Conservation (phyloP, 768 basidiomycete species). For the Rhodosporidiobolus sp. region DNA sequence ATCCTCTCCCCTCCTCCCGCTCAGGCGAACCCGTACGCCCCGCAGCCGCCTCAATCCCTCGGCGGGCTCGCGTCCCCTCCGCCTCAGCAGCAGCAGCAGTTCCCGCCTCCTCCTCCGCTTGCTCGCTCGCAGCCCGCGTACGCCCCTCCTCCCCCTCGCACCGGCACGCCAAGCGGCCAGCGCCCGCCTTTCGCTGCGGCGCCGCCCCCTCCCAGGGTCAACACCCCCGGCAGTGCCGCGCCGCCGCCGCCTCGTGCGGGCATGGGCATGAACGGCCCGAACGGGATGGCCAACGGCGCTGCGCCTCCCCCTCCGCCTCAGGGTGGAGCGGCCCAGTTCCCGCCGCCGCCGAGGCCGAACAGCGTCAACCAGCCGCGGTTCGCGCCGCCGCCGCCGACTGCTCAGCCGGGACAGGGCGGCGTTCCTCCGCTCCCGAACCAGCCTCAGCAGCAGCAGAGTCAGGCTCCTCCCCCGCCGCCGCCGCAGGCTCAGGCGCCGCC, state of each 20-base stretch:
- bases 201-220: neutral
- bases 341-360: neutral
- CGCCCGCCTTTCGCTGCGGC: neutral
- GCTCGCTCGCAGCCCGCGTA: neutral
- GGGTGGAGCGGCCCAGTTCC: neutral
- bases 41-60: slow-evolving; percentile 5
- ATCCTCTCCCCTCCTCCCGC: slow-evolving; percentile 58
- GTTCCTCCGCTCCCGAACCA: neutral
- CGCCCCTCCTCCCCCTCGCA: neutral
- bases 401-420: neutral
- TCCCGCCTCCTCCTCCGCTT: neutral
- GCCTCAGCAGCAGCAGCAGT: neutral
- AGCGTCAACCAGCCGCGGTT: neutral
- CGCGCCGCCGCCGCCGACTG: neutral
- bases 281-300: neutral
- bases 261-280: neutral
- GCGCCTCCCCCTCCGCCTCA: neutral
- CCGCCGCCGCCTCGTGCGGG: slow-evolving; percentile 3
- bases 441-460: slow-evolving; percentile 6
- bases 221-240: neutral
- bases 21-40: slow-evolving; percentile 48
- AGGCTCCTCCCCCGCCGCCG: too few relatives aligned
- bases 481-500: slow-evolving; percentile 32
- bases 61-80: neutral
- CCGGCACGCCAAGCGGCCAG: neutral